A percentile compares a stretch with the other conserved stretches of the same genome.
Conservation (phyloP, 176 grass and related monocot genomes). For the Rhynchospora pubera region DNA sequence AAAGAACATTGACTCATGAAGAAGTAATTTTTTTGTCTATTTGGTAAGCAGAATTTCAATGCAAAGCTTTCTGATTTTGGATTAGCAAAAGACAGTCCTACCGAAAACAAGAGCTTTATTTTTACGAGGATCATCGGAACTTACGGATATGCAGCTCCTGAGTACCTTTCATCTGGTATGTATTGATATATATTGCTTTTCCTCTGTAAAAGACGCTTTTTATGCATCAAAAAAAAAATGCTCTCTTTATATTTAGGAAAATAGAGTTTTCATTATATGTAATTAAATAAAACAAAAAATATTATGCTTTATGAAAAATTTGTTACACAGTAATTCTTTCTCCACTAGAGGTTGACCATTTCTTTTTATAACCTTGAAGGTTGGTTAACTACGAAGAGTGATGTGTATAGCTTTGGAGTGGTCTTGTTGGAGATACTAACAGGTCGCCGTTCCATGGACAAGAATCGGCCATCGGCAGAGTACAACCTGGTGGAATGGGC, state of each 20-base stretch:
- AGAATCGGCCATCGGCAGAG: slow-evolving; percentile 50
- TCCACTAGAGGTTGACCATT: background rate
- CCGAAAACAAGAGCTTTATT: slow-evolving; percentile 60
- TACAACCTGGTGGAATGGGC: slow-evolving; percentile 78
- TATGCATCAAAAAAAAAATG: background rate
- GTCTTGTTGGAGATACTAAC: slow-evolving; percentile 82
- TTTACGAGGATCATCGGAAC: slow-evolving; percentile 87
- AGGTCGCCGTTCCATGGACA: slow-evolving; percentile 54
- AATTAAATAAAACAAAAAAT: too few relatives aligned
- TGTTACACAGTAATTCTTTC: too few relatives aligned
- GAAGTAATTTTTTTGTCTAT: background rate
- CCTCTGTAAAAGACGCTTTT: too few relatives aligned
- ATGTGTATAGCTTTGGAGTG: slow-evolving; percentile 84
- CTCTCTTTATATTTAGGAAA: background rate
- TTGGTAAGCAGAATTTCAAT: slow-evolving; percentile 50
- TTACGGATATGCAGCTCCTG: slow-evolving; percentile 75
- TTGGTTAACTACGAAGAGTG: slow-evolving; percentile 58
- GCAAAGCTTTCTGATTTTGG: slow-evolving; percentile 92
- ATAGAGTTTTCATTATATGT: background rate
- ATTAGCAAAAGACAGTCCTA: slow-evolving; percentile 65
- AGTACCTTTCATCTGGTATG: slow-evolving; percentile 74
- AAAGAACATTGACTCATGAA: background rate
- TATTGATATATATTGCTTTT: background rate
- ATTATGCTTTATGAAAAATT: too few relatives aligned
- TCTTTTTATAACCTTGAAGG: slow-evolving; percentile 27